phyloP scores from a whole-genome alignment of 192 early-diverging fungal genomes.

The Coemansia sp. region DNA sequence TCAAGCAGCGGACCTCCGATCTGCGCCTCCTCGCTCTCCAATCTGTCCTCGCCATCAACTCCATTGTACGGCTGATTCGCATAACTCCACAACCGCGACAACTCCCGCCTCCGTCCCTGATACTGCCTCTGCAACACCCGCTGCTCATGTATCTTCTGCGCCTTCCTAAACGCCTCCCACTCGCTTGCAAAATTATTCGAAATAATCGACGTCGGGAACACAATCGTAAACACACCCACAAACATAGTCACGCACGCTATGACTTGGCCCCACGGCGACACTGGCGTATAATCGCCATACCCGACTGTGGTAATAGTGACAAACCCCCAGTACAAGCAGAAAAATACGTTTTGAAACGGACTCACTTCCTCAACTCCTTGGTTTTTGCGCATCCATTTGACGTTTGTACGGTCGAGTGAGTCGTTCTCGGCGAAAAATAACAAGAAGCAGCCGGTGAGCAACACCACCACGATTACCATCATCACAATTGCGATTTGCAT shows the following conservation, averaged over 20 bases:
- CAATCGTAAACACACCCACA: slow-evolving; percentile 58
- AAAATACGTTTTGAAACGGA: slow-evolving; percentile 57
- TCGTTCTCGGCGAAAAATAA: slow-evolving; percentile 52
- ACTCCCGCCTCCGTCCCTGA: slow-evolving; percentile 23
- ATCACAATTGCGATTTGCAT: slow-evolving; percentile 45
- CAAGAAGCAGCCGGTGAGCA: slow-evolving; percentile 44
- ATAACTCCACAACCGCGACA: slow-evolving; percentile 22
- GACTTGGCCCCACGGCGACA: slow-evolving; percentile 53
- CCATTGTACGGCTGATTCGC: slow-evolving; percentile 24
- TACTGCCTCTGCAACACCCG: slow-evolving; percentile 27
- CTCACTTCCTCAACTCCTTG: slow-evolving; percentile 41
- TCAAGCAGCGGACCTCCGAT: neutral
- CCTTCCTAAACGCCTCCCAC: slow-evolving; percentile 52
- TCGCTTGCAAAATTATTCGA: slow-evolving; percentile 58
- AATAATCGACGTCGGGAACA: slow-evolving; percentile 59
- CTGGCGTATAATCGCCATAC: slow-evolving; percentile 57
- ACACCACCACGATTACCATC: slow-evolving; percentile 29
- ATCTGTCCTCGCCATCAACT: neutral
- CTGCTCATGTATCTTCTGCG: slow-evolving; percentile 40
- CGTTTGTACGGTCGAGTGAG: slow-evolving; percentile 22
- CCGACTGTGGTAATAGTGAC: slow-evolving; percentile 59
- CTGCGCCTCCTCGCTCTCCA: slow-evolving; percentile 5
- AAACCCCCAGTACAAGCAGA: slow-evolving; percentile 57
- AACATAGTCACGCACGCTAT: slow-evolving; percentile 56
- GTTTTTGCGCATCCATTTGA: slow-evolving; percentile 48